Evolutionary conservation across 2,329 filamentous ascomycete species (phyloP), one percentile per base, ranked within the genome.

Genomic region (Exophiala bonariae): DNA sequence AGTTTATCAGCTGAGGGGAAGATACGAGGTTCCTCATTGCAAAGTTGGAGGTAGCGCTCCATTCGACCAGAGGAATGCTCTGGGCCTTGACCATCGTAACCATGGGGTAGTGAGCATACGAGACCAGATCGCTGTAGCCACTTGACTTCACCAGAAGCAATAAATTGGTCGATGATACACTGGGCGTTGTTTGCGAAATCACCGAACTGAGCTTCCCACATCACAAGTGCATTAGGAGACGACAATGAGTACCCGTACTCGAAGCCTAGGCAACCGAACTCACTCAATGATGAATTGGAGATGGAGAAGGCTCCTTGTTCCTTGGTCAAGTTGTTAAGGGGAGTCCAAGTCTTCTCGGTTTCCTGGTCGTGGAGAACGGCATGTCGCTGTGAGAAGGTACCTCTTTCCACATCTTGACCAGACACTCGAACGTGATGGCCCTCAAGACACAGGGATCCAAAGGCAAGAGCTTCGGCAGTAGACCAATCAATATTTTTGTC

Each of bases 171-270:
- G 65, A 99, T 95, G 71, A 99, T 95, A 69, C 90, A 95, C 74
- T 99, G 93, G 34, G 93, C 92, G 65, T 96, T 99, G 81, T 99
- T 99, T 79, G 93, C 93, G 64, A 99, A 99, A 73, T 99, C 93
- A 78, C 93, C 93, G 64, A 99, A 99, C 72, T 99, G 93, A 30
- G 93, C 93, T 75, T 99, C 93, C 93, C 93, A 99, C 84, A 99
- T 95, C 61, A 99, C 92, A 19, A 99, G 82, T 30, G 93, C 92
- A 66, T 96, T 95, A 48, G 93, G 93, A 22, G 93, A 97, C 20
- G 91, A 95, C 52, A 99, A 76, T 3, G 93, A 99, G 78, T 99
- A 99, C 52, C 93, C 93, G 64, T 99, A 99, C 73, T 99, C 93
- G 68, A 99, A 99, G 44, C 93, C 93, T 54, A 99, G 87, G 72